Percentiles rank a stretch among this genome's conserved stretches.
Evolutionary conservation across 2,329 filamentous ascomycete species (phyloP).

Genomic region (Zasmidium angulare): DNA sequence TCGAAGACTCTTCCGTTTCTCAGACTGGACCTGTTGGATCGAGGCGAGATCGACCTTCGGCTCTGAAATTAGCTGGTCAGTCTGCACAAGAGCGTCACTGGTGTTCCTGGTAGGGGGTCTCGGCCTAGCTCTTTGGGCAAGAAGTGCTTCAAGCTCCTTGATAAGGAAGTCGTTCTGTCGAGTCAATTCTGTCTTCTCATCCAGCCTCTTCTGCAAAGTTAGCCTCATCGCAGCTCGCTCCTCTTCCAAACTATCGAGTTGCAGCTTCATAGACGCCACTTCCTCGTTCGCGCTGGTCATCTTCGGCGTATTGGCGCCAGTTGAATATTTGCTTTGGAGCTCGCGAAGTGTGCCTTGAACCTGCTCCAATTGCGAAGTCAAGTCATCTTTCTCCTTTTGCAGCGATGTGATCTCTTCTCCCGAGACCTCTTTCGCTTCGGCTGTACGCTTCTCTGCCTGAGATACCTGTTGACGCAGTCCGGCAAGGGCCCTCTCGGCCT

Average conservation of each 20-base stretch:
- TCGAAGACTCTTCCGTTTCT: slow-evolving; percentile 8
- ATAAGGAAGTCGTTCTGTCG: slow-evolving; percentile 31
- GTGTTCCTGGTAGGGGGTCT: slow-evolving; percentile 8
- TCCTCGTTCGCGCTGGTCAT: slow-evolving; percentile 14
- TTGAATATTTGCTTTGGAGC: slow-evolving; percentile 14
- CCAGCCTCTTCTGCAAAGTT: slow-evolving; percentile 22
- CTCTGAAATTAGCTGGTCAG: slow-evolving; percentile 17
- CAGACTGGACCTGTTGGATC: slow-evolving; percentile 12
- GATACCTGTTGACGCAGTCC: slow-evolving; percentile 20
- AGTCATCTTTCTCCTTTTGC: slow-evolving; percentile 19
- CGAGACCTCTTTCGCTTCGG: slow-evolving; percentile 16
- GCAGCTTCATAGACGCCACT: slow-evolving; percentile 19
- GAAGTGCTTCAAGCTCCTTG: slow-evolving; percentile 30
- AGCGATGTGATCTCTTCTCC: slow-evolving; percentile 19
- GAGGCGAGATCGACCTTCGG: slow-evolving; percentile 16
- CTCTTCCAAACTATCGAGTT: slow-evolving; percentile 23
- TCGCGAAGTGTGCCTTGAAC: slow-evolving; percentile 19
- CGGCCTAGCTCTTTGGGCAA: slow-evolving; percentile 19
- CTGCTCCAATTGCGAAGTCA: slow-evolving; percentile 19
- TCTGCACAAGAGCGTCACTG: slow-evolving; percentile 26
- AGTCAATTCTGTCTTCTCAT: slow-evolving; percentile 30
- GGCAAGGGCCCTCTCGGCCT: slow-evolving; percentile 24
- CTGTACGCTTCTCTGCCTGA: slow-evolving; percentile 20
- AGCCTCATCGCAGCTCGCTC: slow-evolving; percentile 24
- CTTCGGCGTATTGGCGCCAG: slow-evolving; percentile 10